A percentile compares a stretch with the other conserved stretches of the same genome.
Evolutionary conservation across 257 asterid species (phyloP).

Genomic region (Solanum pinnatisectum): DNA sequence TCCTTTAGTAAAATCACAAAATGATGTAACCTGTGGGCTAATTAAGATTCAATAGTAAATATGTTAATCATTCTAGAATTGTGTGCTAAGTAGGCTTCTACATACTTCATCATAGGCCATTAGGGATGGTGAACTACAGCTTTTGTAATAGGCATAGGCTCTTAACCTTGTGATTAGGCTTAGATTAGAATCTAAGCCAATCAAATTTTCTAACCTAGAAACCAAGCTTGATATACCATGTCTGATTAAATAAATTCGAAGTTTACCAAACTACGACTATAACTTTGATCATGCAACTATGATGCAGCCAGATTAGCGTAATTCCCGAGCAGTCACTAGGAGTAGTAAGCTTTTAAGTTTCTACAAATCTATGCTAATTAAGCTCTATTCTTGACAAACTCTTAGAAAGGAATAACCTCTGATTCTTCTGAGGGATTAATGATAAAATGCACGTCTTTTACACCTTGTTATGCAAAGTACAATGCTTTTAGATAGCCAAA

Average conservation of each 20-base stretch:
- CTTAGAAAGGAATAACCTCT: not conserved
- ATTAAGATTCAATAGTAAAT: slow-evolving; percentile 12
- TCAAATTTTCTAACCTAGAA: not conserved
- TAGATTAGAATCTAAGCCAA: not conserved
- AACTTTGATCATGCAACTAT: not conserved
- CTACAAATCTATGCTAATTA: not conserved
- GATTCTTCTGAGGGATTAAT: not conserved
- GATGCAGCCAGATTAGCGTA: not conserved
- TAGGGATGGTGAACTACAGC: not conserved
- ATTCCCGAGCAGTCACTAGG: not conserved
- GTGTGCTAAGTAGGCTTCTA: slow-evolving; percentile 1
- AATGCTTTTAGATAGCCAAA: not conserved
- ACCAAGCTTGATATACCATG: not conserved
- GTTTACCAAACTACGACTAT: not conserved
- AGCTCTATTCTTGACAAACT: not conserved
- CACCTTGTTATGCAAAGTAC: not conserved
- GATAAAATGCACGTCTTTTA: not conserved
- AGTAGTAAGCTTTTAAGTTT: not conserved
- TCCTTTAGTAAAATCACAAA: not conserved
- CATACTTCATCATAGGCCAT: not conserved
- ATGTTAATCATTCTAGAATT: not conserved
- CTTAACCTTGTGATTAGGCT: not conserved
- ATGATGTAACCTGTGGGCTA: not conserved
- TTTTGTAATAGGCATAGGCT: not conserved
- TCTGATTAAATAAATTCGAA: not conserved